phyloP scores from a whole-genome alignment of 495 filamentous ascomycete species.

The Jackrogersella minutella region DNA sequence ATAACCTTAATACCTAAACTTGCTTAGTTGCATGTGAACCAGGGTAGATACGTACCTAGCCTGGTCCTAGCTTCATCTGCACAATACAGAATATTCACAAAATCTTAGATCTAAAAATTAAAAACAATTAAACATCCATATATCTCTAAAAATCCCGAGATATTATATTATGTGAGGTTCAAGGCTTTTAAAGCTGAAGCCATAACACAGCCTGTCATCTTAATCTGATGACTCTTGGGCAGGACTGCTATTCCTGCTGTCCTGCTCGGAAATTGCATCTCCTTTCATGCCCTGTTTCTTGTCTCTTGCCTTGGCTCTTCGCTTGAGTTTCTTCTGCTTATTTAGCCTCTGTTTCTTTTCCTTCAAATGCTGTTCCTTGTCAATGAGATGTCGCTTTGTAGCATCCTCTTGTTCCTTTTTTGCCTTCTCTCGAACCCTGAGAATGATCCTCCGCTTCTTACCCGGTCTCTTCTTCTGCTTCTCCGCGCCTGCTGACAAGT shows the following conservation, averaged over 20 bases:
- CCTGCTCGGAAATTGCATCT: slow-evolving; percentile 23
- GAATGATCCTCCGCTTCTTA: slow-evolving; percentile 61
- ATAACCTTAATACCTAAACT: neutral
- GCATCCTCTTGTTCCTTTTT: slow-evolving; percentile 45
- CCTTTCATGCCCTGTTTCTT: slow-evolving; percentile 51
- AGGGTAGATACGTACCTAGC: too few species aligned
- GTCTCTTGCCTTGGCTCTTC: slow-evolving; percentile 58
- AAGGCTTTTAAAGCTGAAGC: too few species aligned
- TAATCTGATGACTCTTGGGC: neutral
- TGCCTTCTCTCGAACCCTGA: slow-evolving; percentile 50
- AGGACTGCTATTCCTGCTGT: slow-evolving; percentile 1
- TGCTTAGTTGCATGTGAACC: neutral
- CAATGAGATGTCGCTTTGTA: slow-evolving; percentile 40
- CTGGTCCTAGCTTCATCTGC: too few species aligned
- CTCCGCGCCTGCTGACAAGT: slow-evolving; percentile 10
- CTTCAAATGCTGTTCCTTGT: slow-evolving; percentile 58
- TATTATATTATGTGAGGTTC: too few species aligned
- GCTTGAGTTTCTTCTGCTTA: slow-evolving; percentile 60
- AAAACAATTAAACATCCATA: too few species aligned
- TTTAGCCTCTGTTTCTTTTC: slow-evolving; percentile 64
- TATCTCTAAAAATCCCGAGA: too few species aligned
- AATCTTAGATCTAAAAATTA: too few species aligned
- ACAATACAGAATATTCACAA: neutral
- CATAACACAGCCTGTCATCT: too few species aligned
- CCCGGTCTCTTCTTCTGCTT: slow-evolving; percentile 55